phyloP scores from a whole-genome alignment of 805 yeast species.

The Naumovozyma baii region DNA sequence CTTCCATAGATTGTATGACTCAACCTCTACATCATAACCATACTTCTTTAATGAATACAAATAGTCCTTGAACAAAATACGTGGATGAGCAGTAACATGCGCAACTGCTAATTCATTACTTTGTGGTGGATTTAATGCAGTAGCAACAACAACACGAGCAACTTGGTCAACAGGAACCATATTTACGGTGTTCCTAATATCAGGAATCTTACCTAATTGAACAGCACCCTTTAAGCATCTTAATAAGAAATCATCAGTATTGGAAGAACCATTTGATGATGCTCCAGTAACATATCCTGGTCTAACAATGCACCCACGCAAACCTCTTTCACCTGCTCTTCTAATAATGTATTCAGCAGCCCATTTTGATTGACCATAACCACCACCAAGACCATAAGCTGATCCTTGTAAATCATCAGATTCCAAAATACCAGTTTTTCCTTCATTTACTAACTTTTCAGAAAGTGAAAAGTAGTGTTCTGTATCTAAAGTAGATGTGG shows the following conservation, averaged over 20 bases:
- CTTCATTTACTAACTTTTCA: conserved; percentile 54
- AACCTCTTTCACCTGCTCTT: conserved; percentile 78
- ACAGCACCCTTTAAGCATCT: conserved; percentile 92
- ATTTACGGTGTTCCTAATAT: conserved; percentile 77
- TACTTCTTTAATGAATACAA: conserved; percentile 52
- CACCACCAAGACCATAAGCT: conserved; percentile 70
- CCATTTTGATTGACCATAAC: conserved; percentile 98
- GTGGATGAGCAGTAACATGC: conserved; percentile 96
- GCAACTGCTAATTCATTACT: conserved; percentile 54
- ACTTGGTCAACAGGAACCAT: conserved; percentile 99
- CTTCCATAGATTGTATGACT: conserved; percentile 75
- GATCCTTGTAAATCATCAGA: conserved; percentile 79
- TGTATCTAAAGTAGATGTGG: conserved; percentile 87
- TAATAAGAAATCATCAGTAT: conserved; percentile 91
- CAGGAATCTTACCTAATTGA: conserved; percentile 79
- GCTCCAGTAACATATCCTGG: conserved; percentile 96
- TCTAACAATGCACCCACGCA: conserved; percentile 80
- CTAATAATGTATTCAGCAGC: conserved; percentile 86
- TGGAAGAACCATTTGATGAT: conserved; percentile 73
- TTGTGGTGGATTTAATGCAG: conserved; percentile 68
- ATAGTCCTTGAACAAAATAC: conserved; percentile 71
- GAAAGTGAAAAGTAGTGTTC: conserved; percentile 71
- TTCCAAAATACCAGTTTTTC: conserved; percentile 68
- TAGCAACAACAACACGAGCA: conserved; percentile 78
- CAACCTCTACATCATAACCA: conserved; percentile 60